Evolutionary conservation across 768 basidiomycete genomes (phyloP).

Genomic region (Hygrophorus pudorinus): DNA sequence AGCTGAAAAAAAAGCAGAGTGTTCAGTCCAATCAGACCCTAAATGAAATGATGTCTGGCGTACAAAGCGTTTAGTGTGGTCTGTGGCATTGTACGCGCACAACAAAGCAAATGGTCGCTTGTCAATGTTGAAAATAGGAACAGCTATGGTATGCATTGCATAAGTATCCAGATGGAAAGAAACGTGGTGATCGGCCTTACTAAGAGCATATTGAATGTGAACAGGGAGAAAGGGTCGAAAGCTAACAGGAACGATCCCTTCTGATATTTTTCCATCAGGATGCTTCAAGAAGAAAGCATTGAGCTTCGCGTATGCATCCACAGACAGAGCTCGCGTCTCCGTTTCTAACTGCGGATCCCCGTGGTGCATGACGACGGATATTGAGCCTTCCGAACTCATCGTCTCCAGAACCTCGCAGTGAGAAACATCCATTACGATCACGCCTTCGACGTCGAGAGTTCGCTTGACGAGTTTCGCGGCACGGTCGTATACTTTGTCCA

Average conservation of each 20-base stretch:
- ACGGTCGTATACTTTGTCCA: constrained; percentile 88
- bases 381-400: constrained; percentile 45
- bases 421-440: constrained; percentile 86
- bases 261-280: constrained; percentile 82
- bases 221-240: constrained; percentile 76
- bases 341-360: constrained; percentile 48
- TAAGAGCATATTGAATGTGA: constrained; percentile 79
- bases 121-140: constrained; percentile 90
- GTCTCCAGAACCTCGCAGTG: constrained; percentile 83
- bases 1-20: constrained; percentile 43
- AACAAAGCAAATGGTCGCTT: constrained; percentile 86
- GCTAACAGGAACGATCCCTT: constrained; percentile 76
- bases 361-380: constrained; percentile 62
- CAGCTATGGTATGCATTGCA: constrained; percentile 35
- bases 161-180: constrained; percentile 3
- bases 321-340: constrained; percentile 44
- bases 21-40: background rate
- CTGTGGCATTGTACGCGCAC: constrained; percentile 83
- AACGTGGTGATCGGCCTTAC: constrained; percentile 36
- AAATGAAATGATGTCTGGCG: constrained; percentile 14
- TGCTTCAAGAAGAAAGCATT: constrained; percentile 68
- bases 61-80: constrained; percentile 74
- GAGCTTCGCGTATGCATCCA: constrained; percentile 66
- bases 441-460: constrained; percentile 88
- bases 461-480: constrained; percentile 83